phyloP scores from a whole-genome alignment of 805 yeast genomes.

The Lachancea sp. region DNA sequence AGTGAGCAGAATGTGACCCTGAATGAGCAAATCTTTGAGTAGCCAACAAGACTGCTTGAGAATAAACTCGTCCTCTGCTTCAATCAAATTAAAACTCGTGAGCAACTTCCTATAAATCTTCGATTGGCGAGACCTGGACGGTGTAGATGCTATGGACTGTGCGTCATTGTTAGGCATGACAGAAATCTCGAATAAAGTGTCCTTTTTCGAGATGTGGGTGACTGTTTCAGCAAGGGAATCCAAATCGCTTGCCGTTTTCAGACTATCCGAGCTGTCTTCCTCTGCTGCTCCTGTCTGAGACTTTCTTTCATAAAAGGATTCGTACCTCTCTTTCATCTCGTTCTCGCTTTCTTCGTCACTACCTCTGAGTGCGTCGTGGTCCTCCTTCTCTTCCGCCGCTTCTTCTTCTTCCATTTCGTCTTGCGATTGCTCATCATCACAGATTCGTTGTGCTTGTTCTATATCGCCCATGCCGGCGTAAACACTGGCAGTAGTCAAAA shows the following conservation, averaged over 20 bases:
- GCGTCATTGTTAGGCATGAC: conserved; percentile 15
- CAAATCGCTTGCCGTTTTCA: not conserved
- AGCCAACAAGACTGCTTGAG: conserved; percentile 76
- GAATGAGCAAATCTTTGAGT: conserved; percentile 71
- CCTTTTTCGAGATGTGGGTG: conserved; percentile 7
- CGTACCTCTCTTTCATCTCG: not conserved
- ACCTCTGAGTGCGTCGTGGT: not conserved
- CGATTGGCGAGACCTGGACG: conserved; percentile 29
- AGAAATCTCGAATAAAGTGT: conserved; percentile 31
- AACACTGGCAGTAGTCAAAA: conserved; percentile 52
- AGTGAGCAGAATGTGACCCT: conserved; percentile 80
- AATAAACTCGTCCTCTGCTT: conserved; percentile 44
- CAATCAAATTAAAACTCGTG: conserved; percentile 40
- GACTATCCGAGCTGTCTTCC: not conserved
- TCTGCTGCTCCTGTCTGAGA: not conserved
- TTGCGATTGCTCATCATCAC: conserved; percentile 13
- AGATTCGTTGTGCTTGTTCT: conserved; percentile 18
- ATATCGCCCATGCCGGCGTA: conserved; percentile 36
- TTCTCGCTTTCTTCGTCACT: not conserved
- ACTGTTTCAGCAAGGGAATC: conserved; percentile 1
- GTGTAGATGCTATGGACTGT: conserved; percentile 9
- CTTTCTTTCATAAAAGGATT: not conserved
- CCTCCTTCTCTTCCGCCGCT: not conserved
- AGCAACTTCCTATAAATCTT: conserved; percentile 35
- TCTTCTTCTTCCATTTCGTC: conserved; percentile 11